Conservation (phyloP, 495 filamentous ascomycete genomes). For the Xylaria telfairii region DNA sequence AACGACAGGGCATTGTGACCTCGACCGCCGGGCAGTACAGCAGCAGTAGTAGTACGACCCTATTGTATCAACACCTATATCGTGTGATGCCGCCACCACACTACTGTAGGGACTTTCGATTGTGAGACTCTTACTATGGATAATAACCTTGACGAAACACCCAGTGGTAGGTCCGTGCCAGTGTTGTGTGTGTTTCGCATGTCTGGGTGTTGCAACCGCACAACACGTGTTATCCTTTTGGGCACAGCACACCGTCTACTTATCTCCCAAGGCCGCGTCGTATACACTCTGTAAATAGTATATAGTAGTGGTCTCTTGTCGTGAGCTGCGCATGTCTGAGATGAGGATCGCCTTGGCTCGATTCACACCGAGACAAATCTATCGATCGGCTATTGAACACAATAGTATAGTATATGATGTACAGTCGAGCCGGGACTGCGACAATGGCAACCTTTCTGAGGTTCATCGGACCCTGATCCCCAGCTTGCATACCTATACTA, state of each 20-base stretch:
- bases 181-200: slow-evolving; percentile 13
- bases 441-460: not conserved
- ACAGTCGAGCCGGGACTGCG: not conserved
- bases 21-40: slow-evolving; percentile 8
- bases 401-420: not conserved
- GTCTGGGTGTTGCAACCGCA: slow-evolving; percentile 15
- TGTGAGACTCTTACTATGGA: slow-evolving; percentile 19
- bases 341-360: not conserved
- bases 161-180: slow-evolving; percentile 19
- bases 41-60: slow-evolving; percentile 13
- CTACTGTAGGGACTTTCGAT: slow-evolving; percentile 17
- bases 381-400: not conserved
- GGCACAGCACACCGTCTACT: not conserved
- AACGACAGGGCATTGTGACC: not conserved
- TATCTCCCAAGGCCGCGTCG: not conserved
- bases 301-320: too few relatives aligned
- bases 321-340: not conserved
- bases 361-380: slow-evolving; percentile 7
- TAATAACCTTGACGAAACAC: slow-evolving; percentile 20
- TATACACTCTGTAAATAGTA: too few relatives aligned
- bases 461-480: slow-evolving; percentile 4
- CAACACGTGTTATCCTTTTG: slow-evolving; percentile 11
- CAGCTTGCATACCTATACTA: not conserved
- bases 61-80: slow-evolving; percentile 2
- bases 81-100: slow-evolving; percentile 8